Base-by-base conservation (phyloP, 2,329 filamentous ascomycete genomes). In the Thielaviopsis euricoi region DNA sequence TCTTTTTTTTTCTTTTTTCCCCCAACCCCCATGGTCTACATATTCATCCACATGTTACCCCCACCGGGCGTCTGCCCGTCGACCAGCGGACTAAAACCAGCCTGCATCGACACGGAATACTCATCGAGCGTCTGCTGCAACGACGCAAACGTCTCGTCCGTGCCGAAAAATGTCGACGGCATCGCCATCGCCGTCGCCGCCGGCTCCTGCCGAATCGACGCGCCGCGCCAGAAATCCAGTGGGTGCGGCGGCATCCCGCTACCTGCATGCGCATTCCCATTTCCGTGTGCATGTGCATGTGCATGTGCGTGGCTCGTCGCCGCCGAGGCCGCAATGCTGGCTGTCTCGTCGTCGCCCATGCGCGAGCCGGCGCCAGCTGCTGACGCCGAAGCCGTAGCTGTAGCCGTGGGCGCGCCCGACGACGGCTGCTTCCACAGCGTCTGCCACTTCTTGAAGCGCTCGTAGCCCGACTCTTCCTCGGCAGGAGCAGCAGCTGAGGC, bases 381-480 rank as follows among this genome's bases (percentile, higher is more conserved):
- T 15, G 53, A 25, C 10, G 25, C 51, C 29, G 43, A 40, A 13
- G 33, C 29, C 21, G 52, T 40, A 12, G 53, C 40, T 21, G 43
- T 7, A 5, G 51, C 46, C 5, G 57, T 50, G 2, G 58, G 55
- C 1, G 43, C 58, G n/a, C 53, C 53, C 6, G 57, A 54, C 23
- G 58, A 60, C 33, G 66, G 62, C 26, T 60, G 58, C 15, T 60
- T 60, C 68, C 74, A 75, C 2, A 76, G 66, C 67, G 75, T 74
- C 61, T 76, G 74, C 74, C 74, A 76, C 49, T 72, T 75, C 61
- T 76, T 76, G 63, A 76, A 77, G 1, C 73, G 68, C 53, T 74
- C 74, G 52, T 77, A 77, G 23, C 75, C 74, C 3, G 74, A 75
- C 60, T 57, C 51, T 19, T 60, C 58, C 1, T 60, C 58, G 2